These are phyloP conservation scores for Venturia effusa DNA, from an alignment of 2,329 filamentous ascomycete species.

Conservation along the genomic window DNA sequence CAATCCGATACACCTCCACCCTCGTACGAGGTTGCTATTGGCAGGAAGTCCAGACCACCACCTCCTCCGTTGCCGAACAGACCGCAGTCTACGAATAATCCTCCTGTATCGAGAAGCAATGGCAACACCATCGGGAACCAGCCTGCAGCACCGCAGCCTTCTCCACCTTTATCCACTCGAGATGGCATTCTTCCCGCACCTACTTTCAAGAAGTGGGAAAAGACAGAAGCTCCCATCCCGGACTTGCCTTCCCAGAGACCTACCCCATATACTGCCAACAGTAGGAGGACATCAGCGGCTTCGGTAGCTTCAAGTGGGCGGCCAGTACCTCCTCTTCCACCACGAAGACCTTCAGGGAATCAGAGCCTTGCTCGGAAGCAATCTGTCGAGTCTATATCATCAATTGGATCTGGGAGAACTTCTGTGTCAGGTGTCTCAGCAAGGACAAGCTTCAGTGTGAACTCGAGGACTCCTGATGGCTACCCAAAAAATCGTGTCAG, in stretches of 20 bases:
- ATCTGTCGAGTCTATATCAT: slow-evolving; percentile 16
- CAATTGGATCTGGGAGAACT: slow-evolving; percentile 5
- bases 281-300: background rate
- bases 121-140: background rate
- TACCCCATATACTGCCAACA: slow-evolving; percentile 17
- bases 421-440: slow-evolving; percentile 6
- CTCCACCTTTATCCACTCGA: slow-evolving; percentile 3
- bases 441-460: slow-evolving; percentile 34
- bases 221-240: slow-evolving; percentile 21
- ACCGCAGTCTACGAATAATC: slow-evolving; percentile 6
- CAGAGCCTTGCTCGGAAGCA: slow-evolving; percentile 17
- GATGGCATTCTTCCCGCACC: slow-evolving; percentile 10
- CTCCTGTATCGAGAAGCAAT: slow-evolving; percentile 1
- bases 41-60: slow-evolving; percentile 9
- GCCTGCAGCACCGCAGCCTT: slow-evolving; percentile 7
- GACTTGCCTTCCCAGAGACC: slow-evolving; percentile 38
- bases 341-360: slow-evolving; percentile 31
- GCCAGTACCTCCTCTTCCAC: slow-evolving; percentile 29
- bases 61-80: slow-evolving; percentile 14
- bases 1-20: slow-evolving; percentile 28
- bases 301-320: background rate
- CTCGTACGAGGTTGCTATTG: slow-evolving; percentile 19
- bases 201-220: slow-evolving; percentile 8
- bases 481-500: slow-evolving; percentile 29
- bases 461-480: slow-evolving; percentile 19